phyloP scores from a whole-genome alignment of 2,329 filamentous ascomycete genomes.

The Neurospora crassa region DNA sequence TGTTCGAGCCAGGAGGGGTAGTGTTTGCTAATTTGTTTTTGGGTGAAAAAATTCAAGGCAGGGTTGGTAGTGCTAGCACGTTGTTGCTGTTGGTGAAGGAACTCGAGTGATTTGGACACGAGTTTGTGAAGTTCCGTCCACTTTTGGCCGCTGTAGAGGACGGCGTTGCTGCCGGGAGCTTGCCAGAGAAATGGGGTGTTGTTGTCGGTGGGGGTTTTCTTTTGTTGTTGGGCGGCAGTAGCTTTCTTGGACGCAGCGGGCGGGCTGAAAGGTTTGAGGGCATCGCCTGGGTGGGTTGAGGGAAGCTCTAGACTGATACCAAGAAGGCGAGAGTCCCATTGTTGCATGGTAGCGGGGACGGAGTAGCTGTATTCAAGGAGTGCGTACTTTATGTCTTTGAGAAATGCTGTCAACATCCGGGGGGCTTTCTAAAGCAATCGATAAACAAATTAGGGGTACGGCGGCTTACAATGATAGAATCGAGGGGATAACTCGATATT shows the following conservation, averaged over 20 bases:
- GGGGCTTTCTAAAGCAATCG: neutral
- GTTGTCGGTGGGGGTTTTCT: constrained; percentile 13
- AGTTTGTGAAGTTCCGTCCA: constrained; percentile 84
- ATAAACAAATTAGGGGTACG: neutral
- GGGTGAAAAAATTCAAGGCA: constrained; percentile 26
- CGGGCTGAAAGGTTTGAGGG: constrained; percentile 42
- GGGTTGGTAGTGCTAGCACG: constrained; percentile 22
- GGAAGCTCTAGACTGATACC: constrained; percentile 77
- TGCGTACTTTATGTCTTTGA: constrained; percentile 60
- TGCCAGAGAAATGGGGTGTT: constrained; percentile 70
- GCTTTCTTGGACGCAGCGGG: constrained; percentile 23
- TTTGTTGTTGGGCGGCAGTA: constrained; percentile 3
- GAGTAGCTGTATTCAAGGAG: constrained; percentile 74
- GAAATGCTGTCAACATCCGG: neutral
- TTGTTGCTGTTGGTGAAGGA: constrained; percentile 24
- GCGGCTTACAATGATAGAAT: constrained; percentile 64
- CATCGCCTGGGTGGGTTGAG: constrained; percentile 46
- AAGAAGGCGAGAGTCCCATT: constrained; percentile 49
- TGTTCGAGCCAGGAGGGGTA: constrained; percentile 74
- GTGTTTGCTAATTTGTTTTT: constrained; percentile 55
- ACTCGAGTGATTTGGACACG: constrained; percentile 52
- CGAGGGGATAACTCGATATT: constrained; percentile 69
- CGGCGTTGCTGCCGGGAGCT: constrained; percentile 71
- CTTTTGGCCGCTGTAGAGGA: constrained; percentile 72
- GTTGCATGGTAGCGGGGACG: constrained; percentile 28